phyloP scores from a whole-genome alignment of 192 early-diverging fungal species.

The Backusella tuberculispora region DNA sequence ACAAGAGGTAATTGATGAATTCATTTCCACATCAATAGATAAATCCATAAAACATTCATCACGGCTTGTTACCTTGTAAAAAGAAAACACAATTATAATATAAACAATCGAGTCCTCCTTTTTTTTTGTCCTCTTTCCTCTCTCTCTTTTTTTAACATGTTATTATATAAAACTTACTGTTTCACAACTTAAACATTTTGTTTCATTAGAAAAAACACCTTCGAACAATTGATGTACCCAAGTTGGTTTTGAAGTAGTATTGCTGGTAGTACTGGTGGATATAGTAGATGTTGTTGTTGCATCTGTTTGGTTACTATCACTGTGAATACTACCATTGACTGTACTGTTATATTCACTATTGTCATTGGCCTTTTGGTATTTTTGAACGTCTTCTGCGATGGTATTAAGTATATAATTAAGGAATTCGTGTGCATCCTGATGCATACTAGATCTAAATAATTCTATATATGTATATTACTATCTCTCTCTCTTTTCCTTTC shows the following conservation, averaged over 20 bases:
- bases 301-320: conserved; percentile 18
- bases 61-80: conserved; percentile 75
- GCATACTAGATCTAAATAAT: conserved; percentile 89
- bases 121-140: too few species aligned
- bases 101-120: too few species aligned
- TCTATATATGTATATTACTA: conserved; percentile 53
- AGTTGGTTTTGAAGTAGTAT: conserved; percentile 45
- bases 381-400: conserved; percentile 84
- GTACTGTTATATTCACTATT: conserved; percentile 1
- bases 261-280: not conserved
- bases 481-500: not conserved
- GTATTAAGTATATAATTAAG: conserved; percentile 93
- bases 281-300: not conserved
- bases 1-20: conserved; percentile 93
- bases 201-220: conserved; percentile 95
- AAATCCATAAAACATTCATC: conserved; percentile 97
- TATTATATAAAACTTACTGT: conserved; percentile 52
- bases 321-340: not conserved
- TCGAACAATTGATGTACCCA: conserved; percentile 98
- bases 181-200: conserved; percentile 96
- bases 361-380: conserved; percentile 60
- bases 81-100: not conserved
- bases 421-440: conserved; percentile 99
- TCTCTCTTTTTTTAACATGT: not conserved
- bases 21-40: conserved; percentile 95